Evolutionary conservation across 768 basidiomycete genomes (phyloP).

Genomic region (Fistulinella prunicolor): DNA sequence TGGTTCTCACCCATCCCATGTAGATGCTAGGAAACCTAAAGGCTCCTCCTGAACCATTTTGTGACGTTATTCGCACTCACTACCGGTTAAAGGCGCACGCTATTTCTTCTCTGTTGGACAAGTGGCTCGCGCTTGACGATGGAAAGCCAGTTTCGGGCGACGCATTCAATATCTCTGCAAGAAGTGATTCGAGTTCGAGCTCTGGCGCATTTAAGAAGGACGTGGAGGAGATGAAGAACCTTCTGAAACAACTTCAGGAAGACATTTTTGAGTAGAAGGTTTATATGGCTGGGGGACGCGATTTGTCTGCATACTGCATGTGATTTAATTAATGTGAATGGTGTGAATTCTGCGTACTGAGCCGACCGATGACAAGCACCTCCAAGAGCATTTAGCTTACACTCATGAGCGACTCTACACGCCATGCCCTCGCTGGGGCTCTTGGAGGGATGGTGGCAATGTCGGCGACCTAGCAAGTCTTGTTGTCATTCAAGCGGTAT

Average conservation of each 20-base stretch:
- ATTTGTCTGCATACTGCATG: conserved; percentile 3
- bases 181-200: conserved; percentile 42
- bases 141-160: conserved; percentile 56
- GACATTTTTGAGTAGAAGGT: conserved; percentile 20
- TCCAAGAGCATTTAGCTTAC: neutral
- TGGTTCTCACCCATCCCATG: conserved; percentile 9
- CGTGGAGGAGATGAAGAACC: conserved; percentile 64
- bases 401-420: conserved; percentile 70
- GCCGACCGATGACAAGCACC: too few relatives aligned
- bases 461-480: conserved; percentile 78
- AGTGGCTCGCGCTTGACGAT: conserved; percentile 77
- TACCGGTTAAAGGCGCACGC: conserved; percentile 80
- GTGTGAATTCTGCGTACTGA: neutral
- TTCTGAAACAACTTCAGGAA: conserved; percentile 48
- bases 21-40: conserved; percentile 86
- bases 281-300: too few relatives aligned
- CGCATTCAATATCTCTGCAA: conserved; percentile 43
- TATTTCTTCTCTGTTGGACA: conserved; percentile 70
- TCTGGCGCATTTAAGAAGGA: conserved; percentile 65
- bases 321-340: conserved; percentile 10
- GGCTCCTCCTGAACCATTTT: conserved; percentile 81
- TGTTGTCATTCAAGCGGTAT: neutral
- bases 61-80: conserved; percentile 84
- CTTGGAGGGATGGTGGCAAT: conserved; percentile 89
- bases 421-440: conserved; percentile 88